These are phyloP conservation scores for Adansonia rubrostipa DNA, from an alignment of 441 rosid genomes.

Conservation along the genomic window DNA sequence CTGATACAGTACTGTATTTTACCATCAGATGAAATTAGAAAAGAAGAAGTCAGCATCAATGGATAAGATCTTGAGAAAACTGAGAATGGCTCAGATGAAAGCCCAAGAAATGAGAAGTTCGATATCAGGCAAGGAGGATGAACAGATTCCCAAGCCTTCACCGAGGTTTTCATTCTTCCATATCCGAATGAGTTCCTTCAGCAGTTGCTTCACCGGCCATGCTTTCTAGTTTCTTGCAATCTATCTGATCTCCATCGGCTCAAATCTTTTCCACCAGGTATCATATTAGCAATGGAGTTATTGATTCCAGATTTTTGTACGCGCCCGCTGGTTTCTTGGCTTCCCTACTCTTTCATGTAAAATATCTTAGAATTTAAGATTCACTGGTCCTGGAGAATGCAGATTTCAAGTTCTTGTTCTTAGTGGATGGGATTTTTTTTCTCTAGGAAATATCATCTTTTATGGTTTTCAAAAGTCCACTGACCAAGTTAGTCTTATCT, in stretches of 20 bases:
- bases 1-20: background rate
- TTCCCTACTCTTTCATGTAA: conserved; percentile 3
- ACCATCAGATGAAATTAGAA: conserved; percentile 75
- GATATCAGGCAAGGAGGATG: conserved; percentile 39
- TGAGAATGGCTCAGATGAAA: conserved; percentile 61
- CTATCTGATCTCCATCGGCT: background rate
- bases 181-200: conserved; percentile 39
- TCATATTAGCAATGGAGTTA: background rate
- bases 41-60: conserved; percentile 81
- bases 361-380: background rate
- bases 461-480: background rate
- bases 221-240: conserved; percentile 28
- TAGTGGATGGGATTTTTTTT: background rate
- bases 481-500: background rate
- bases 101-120: conserved; percentile 82
- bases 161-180: conserved; percentile 42
- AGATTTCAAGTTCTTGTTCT: background rate
- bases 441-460: background rate
- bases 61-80: conserved; percentile 77
- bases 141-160: conserved; percentile 44
- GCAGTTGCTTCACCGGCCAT: conserved; percentile 53
- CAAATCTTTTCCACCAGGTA: background rate
- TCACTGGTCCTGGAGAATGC: background rate
- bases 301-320: conserved; percentile 10
- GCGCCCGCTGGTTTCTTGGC: background rate